Percentiles rank a stretch among this genome's conserved stretches.
These are phyloP conservation scores for Chalara sp. DNA, from an alignment of 2,329 filamentous ascomycete species.

Conservation along the genomic window DNA sequence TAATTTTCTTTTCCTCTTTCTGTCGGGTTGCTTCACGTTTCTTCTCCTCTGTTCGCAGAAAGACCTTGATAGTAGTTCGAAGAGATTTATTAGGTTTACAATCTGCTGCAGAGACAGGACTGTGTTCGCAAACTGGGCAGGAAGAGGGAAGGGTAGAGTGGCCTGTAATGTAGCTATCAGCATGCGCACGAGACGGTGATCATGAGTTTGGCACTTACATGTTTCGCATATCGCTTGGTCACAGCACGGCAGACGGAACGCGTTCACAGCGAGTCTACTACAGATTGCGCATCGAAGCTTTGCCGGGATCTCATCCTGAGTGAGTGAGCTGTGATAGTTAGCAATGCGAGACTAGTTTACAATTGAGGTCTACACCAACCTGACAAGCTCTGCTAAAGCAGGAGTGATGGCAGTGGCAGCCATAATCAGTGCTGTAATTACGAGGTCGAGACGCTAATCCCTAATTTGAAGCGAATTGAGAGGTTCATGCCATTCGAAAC, in stretches of 20 bases:
- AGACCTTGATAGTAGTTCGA: slow-evolving; percentile 88
- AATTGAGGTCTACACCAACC: slow-evolving; percentile 13
- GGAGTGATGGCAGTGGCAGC: slow-evolving; percentile 19
- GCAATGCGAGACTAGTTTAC: too few relatives aligned
- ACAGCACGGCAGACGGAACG: slow-evolving; percentile 88
- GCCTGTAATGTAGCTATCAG: slow-evolving; percentile 41
- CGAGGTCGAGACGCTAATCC: too few relatives aligned
- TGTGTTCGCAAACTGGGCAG: slow-evolving; percentile 91
- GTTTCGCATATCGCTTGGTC: slow-evolving; percentile 89
- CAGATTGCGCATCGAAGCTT: slow-evolving; percentile 94
- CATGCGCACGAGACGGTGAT: neutral
- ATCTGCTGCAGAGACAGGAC: slow-evolving; percentile 75
- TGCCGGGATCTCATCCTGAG: slow-evolving; percentile 76
- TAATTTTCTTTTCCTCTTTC: slow-evolving; percentile 31
- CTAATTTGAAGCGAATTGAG: too few relatives aligned
- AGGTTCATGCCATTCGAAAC: too few relatives aligned
- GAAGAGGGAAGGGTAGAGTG: slow-evolving; percentile 69
- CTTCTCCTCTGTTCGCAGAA: slow-evolving; percentile 85
- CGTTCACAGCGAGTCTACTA: slow-evolving; percentile 83
- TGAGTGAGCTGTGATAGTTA: slow-evolving; percentile 20
- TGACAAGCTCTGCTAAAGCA: slow-evolving; percentile 28
- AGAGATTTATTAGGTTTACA: slow-evolving; percentile 86
- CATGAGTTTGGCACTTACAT: slow-evolving; percentile 47
- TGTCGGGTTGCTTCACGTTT: slow-evolving; percentile 64
- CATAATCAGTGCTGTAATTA: slow-evolving; percentile 14